Evolutionary conservation across 192 early-diverging fungal species (phyloP), one percentile per base, ranked within the genome.

Genomic region (Dissophora ornata): DNA sequence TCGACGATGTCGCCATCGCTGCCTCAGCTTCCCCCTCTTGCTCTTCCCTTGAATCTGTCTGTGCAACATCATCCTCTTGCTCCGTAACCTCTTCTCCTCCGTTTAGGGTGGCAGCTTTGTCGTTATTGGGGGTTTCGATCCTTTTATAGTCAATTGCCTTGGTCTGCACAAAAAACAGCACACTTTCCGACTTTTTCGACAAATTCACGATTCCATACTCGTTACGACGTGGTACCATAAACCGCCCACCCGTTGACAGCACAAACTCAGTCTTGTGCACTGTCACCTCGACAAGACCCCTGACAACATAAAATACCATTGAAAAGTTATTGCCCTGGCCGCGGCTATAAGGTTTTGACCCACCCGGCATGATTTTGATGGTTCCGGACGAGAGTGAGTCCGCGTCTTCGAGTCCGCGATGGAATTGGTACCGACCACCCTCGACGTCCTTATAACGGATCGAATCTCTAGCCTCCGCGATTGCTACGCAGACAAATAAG

Each of bases 341-440:
- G n/a, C 18, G 9, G 10, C 38, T 49, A 30, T 41, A 13, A 0
- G 69, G 60, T 33, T 71, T 71, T 21, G n/a, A 38, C 0, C 60
- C 60, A 1, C 46, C 36, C 1, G 36, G 52, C 25, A 24, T 48
- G 34, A 71, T 51, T 32, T 57, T 62, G 51, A 71, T 71, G 4
- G 42, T 63, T 9, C 69, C 69, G 36, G 60, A 63, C 9, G 61
- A 45, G 25, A 71, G 36, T 13, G 29, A 32, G 18, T 63, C 59
- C 15, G 28, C 0, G 42, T 71, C 69, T 40, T 71, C 69, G 10
- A 71, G 46, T 33, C 69, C 69, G 3, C 69, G 69, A 24, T 71
- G 60, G n/a, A 57, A 71, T 33, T 44, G 54, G 25, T 63, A 71
- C 18, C 56, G 30, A 0, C 69, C 60, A 9, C 69, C 60, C 22